These are phyloP conservation scores for Sanghuangporus baumii DNA, from an alignment of 1,284 basidiomycete genomes.

Conservation along the genomic window DNA sequence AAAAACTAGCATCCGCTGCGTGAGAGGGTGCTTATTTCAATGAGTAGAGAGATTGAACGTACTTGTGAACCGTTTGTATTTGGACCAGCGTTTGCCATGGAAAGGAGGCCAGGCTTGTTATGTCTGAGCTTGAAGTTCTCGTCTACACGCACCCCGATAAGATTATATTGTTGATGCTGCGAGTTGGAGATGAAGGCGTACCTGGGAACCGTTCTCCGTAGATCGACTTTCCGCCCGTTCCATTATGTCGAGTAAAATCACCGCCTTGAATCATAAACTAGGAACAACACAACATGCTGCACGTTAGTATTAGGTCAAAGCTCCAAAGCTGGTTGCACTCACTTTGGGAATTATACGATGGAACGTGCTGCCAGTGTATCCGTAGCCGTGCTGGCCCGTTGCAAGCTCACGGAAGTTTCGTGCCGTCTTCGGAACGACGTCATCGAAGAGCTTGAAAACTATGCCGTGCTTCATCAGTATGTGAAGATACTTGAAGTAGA, in stretches of 20 bases:
- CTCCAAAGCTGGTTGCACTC: neutral
- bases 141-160: conserved; percentile 38
- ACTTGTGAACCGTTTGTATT: conserved; percentile 62
- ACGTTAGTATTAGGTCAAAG: neutral
- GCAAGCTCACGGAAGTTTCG: conserved; percentile 91
- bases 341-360: conserved; percentile 71
- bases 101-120: conserved; percentile 77
- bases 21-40: neutral
- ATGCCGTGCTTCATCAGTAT: conserved; percentile 23
- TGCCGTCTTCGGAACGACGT: conserved; percentile 67
- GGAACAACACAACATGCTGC: neutral
- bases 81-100: conserved; percentile 82
- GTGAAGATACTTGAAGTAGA: conserved; percentile 30
- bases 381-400: conserved; percentile 66
- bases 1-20: conserved; percentile 49
- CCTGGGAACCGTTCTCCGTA: conserved; percentile 84
- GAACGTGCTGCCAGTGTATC: conserved; percentile 64
- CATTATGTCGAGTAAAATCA: conserved; percentile 69
- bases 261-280: conserved; percentile 62
- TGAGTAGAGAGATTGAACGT: neutral
- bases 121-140: conserved; percentile 86
- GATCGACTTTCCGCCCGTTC: conserved; percentile 91
- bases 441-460: conserved; percentile 79
- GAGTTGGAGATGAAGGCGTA: conserved; percentile 24
- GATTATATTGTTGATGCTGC: neutral